Conservation (phyloP, 768 basidiomycete genomes). For the Heimioporus sp. region DNA sequence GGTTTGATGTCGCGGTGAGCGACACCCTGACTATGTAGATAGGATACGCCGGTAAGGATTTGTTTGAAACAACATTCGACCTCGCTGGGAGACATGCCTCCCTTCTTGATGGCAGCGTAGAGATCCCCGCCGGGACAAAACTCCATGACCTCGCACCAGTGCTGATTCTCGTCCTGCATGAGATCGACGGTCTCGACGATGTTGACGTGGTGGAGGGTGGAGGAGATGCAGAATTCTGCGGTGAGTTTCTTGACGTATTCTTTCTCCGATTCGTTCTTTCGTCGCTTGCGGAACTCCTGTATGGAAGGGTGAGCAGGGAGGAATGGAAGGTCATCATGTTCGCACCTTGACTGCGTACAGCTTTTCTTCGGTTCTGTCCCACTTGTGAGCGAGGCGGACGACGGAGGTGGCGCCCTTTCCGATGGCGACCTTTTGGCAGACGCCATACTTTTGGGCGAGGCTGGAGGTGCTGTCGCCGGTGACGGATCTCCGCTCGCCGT, state of each 20-base stretch:
- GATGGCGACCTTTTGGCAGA: slow-evolving; percentile 95
- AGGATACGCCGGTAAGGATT: slow-evolving; percentile 82
- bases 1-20: slow-evolving; percentile 98
- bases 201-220: slow-evolving; percentile 90
- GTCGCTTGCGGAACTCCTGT: slow-evolving; percentile 96
- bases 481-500: slow-evolving; percentile 43
- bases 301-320: background rate
- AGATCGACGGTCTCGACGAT: slow-evolving; percentile 98
- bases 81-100: slow-evolving; percentile 86
- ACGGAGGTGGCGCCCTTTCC: slow-evolving; percentile 99
- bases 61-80: slow-evolving; percentile 99
- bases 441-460: slow-evolving; percentile 88
- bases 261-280: slow-evolving; percentile 98
- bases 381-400: slow-evolving; percentile 95
- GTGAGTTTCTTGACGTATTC: slow-evolving; percentile 99
- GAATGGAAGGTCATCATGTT: slow-evolving; percentile 3
- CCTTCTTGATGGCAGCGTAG: slow-evolving; percentile 98
- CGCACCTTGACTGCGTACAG: slow-evolving; percentile 95
- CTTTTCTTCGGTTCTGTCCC: slow-evolving; percentile 96
- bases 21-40: slow-evolving; percentile 94
- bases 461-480: slow-evolving; percentile 54
- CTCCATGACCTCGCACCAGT: slow-evolving; percentile 99
- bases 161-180: slow-evolving; percentile 94
- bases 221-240: slow-evolving; percentile 98
- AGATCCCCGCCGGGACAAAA: slow-evolving; percentile 98